phyloP scores from a whole-genome alignment of 1,284 basidiomycete genomes.

The Boletellus deceptivus region DNA sequence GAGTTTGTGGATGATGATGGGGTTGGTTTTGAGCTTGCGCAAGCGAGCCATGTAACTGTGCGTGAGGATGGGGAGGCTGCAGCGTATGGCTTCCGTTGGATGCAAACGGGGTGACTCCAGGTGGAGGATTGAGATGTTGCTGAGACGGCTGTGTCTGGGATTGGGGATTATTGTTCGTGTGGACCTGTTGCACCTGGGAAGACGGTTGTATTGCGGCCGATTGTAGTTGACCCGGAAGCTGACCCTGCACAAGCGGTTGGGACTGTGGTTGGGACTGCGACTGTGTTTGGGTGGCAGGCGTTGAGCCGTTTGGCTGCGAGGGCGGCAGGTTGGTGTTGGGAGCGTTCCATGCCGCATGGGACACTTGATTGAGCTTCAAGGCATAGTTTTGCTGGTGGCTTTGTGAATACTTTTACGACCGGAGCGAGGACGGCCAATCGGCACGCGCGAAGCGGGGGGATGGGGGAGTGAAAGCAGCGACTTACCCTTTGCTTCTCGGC shows the following conservation, averaged over 20 bases:
- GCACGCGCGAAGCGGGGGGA: neutral
- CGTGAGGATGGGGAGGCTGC: conserved; percentile 34
- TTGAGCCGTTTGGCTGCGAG: conserved; percentile 31
- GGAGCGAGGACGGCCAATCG: neutral
- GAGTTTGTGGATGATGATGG: conserved; percentile 72
- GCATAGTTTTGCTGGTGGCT: conserved; percentile 51
- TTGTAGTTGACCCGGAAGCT: conserved; percentile 26
- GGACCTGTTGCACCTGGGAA: conserved; percentile 38
- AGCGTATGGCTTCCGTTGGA: conserved; percentile 43
- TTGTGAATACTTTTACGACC: conserved; percentile 13
- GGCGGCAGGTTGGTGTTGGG: conserved; percentile 35
- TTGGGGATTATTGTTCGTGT: conserved; percentile 30
- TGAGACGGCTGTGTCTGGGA: conserved; percentile 28
- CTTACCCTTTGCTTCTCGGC: conserved; percentile 69
- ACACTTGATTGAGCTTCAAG: conserved; percentile 60
- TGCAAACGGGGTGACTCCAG: conserved; percentile 39
- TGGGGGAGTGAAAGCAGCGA: conserved; percentile 17
- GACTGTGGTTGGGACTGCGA: conserved; percentile 26
- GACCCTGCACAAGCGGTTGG: conserved; percentile 32
- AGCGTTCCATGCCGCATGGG: conserved; percentile 62
- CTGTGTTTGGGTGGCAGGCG: conserved; percentile 33
- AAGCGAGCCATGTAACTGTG: conserved; percentile 32
- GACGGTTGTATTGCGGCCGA: conserved; percentile 32
- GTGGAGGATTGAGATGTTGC: conserved; percentile 49
- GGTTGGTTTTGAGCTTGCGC: conserved; percentile 30